Percentiles rank a stretch among this genome's conserved stretches.
These are phyloP conservation scores for Phlyctochytrium bullatum DNA, from an alignment of 192 early-diverging fungal genomes.

Conservation along the genomic window DNA sequence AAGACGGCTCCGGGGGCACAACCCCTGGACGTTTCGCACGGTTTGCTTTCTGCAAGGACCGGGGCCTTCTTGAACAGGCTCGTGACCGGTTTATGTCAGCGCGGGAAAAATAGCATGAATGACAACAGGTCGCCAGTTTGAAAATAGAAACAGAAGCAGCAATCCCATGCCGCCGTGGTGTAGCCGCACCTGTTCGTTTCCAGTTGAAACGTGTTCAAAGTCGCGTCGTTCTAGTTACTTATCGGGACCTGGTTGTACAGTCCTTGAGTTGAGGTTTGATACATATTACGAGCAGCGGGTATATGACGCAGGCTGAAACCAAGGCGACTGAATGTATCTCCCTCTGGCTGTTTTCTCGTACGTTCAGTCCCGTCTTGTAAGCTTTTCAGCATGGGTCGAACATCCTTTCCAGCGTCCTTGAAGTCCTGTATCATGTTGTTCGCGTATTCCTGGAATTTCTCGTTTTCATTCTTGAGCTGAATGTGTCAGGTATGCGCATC, in stretches of 20 bases:
- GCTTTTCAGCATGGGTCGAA: constrained; percentile 30
- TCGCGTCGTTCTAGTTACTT: no score
- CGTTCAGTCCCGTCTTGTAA: constrained; percentile 10
- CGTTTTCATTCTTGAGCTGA: constrained; percentile 23
- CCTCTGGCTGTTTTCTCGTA: not conserved
- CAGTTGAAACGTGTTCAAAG: no score
- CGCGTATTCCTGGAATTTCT: constrained; percentile 34
- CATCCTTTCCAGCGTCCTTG: constrained; percentile 31
- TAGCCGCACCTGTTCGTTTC: no score
- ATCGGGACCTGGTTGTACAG: no score
- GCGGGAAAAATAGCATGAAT: no score
- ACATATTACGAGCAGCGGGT: no score
- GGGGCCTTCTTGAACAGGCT: constrained; percentile 75
- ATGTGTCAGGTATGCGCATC: not conserved
- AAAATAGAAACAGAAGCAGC: no score
- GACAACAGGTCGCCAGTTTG: no score
- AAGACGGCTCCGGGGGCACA: constrained; percentile 13
- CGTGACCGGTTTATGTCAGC: constrained; percentile 64
- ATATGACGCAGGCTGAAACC: constrained; percentile 16
- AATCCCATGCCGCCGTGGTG: no score
- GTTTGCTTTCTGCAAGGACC: constrained; percentile 93
- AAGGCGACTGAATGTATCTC: constrained; percentile 19
- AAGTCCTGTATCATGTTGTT: constrained; percentile 27
- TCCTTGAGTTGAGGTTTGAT: no score
- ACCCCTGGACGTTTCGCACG: constrained; percentile 74